These are phyloP conservation scores for Trichoderma afroharzianum DNA, from an alignment of 2,329 filamentous ascomycete species.

Conservation along the genomic window DNA sequence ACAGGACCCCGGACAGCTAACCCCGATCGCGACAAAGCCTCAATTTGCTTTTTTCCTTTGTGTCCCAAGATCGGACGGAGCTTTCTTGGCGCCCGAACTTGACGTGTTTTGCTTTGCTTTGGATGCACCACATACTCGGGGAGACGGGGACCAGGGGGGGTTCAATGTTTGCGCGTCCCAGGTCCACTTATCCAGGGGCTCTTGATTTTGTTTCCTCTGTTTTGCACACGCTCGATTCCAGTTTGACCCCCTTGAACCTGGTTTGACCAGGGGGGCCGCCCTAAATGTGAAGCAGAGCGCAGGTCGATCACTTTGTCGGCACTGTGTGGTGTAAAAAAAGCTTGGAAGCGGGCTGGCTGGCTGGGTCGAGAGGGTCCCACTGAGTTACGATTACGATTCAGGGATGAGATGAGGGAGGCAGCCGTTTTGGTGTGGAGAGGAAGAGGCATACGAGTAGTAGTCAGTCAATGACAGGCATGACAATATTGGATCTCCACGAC, in stretches of 20 bases:
- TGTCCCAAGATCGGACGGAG: neutral
- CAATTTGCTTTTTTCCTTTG: neutral
- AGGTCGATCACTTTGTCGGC: conserved; percentile 5
- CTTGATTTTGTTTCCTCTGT: neutral
- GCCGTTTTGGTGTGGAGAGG: neutral
- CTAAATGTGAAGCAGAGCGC: conserved; percentile 1
- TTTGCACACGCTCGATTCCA: neutral
- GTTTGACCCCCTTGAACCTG: no score
- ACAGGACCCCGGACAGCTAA: neutral
- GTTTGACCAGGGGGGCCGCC: neutral
- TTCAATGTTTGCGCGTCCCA: conserved; percentile 9
- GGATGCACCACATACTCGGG: neutral
- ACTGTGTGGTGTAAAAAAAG: neutral
- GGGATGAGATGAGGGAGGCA: neutral
- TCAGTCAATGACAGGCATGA: neutral
- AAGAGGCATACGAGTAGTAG: neutral
- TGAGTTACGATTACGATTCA: neutral
- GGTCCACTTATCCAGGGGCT: conserved; percentile 15
- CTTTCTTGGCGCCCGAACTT: neutral
- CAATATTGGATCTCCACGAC: no score
- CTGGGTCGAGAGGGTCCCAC: neutral
- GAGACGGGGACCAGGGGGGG: neutral
- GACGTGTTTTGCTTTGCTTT: neutral
- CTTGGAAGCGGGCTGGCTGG: neutral
- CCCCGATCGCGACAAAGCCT: neutral